Evolutionary conservation across 164 flowering plant species (phyloP).

Genomic region (Chloranthus sessilifolius): DNA sequence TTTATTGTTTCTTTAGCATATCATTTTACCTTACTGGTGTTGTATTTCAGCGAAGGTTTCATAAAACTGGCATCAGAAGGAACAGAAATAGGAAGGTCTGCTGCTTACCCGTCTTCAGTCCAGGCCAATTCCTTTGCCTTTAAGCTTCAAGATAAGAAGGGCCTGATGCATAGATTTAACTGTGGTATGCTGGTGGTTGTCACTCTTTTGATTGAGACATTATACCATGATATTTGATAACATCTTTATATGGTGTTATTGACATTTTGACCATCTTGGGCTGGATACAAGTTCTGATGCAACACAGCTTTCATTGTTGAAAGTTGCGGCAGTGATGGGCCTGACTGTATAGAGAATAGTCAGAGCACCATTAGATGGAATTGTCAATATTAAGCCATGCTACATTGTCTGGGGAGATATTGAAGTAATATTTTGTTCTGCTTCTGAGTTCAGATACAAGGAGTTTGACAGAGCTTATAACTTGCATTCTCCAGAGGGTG

Average conservation of each 20-base stretch:
- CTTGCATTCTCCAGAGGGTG: slow-evolving; percentile 80
- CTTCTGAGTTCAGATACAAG: slow-evolving; percentile 44
- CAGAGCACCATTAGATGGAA: too few species aligned
- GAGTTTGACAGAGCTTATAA: slow-evolving; percentile 68
- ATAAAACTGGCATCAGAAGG: slow-evolving; percentile 73
- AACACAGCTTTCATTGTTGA: too few species aligned
- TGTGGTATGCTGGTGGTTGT: slow-evolving; percentile 83
- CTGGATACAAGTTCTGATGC: too few species aligned
- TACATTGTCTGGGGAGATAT: neutral
- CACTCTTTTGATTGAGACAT: too few species aligned
- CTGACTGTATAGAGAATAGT: too few species aligned
- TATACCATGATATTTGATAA: too few species aligned
- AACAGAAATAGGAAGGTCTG: slow-evolving; percentile 53
- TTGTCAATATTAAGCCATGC: too few species aligned
- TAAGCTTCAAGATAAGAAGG: slow-evolving; percentile 81
- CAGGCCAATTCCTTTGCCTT: slow-evolving; percentile 51
- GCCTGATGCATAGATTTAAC: slow-evolving; percentile 84
- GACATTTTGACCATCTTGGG: too few species aligned
- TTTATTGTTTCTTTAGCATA: slow-evolving; percentile 2
- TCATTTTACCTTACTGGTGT: slow-evolving; percentile 1
- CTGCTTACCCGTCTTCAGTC: slow-evolving; percentile 35
- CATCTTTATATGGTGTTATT: neutral
- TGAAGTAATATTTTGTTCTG: slow-evolving; percentile 4
- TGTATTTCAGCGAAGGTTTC: slow-evolving; percentile 67
- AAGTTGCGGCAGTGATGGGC: too few species aligned